Conservation (phyloP, 805 yeast genomes). For the Starmerella gropengiesseri region DNA sequence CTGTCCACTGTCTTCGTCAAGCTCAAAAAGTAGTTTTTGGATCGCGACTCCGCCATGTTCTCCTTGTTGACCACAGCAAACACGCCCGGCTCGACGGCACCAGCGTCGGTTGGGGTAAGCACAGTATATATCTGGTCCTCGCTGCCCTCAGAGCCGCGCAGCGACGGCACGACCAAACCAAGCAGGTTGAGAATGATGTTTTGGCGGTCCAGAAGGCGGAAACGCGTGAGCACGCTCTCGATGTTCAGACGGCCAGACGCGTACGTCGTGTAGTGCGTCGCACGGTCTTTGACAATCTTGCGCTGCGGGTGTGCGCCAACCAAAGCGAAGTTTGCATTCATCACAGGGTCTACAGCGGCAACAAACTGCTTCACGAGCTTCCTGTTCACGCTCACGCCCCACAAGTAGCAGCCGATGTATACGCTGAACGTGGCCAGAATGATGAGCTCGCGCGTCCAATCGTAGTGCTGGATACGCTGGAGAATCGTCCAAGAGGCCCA, state of each 20-base stretch:
- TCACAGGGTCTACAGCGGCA: conserved; percentile 38
- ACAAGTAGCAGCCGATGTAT: conserved; percentile 41
- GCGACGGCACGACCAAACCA: conserved; percentile 51
- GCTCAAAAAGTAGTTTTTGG: conserved; percentile 67
- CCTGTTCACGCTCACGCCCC: conserved; percentile 53
- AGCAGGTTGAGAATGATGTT: conserved; percentile 56
- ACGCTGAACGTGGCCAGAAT: conserved; percentile 42
- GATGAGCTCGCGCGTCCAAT: conserved; percentile 66
- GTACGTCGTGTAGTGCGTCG: conserved; percentile 54
- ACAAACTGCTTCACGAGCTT: conserved; percentile 45
- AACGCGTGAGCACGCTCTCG: conserved; percentile 46
- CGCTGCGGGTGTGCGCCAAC: conserved; percentile 41
- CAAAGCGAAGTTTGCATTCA: conserved; percentile 62
- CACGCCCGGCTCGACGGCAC: conserved; percentile 55
- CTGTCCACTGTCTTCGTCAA: conserved; percentile 71
- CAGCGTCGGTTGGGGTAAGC: conserved; percentile 40
- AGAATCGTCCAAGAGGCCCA: conserved; percentile 47
- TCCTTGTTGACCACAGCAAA: conserved; percentile 78
- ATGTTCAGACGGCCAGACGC: conserved; percentile 84
- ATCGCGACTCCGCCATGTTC: conserved; percentile 67
- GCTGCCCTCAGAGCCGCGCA: conserved; percentile 39
- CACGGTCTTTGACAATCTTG: conserved; percentile 49
- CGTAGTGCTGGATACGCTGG: conserved; percentile 48
- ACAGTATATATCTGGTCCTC: conserved; percentile 50
- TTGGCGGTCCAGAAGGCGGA: conserved; percentile 68